These are phyloP conservation scores for Aspergillus sp. DNA, from an alignment of 2,329 filamentous ascomycete genomes.

Conservation along the genomic window DNA sequence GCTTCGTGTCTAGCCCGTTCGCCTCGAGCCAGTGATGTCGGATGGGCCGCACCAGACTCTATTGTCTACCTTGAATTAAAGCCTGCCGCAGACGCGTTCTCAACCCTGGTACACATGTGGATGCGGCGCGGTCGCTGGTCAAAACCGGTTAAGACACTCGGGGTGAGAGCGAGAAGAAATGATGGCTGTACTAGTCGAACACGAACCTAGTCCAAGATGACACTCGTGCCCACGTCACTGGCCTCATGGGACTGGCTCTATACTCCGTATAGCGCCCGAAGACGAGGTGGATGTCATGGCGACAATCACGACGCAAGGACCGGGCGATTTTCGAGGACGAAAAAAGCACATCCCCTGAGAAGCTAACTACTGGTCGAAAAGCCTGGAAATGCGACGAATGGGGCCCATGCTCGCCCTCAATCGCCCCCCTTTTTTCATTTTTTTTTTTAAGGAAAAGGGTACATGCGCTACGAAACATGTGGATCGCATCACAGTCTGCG, in stretches of 20 bases:
- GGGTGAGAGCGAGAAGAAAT: too few relatives aligned
- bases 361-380: background rate
- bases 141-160: too few relatives aligned
- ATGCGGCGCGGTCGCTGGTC: too few relatives aligned
- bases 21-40: too few relatives aligned
- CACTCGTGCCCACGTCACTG: background rate
- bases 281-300: background rate
- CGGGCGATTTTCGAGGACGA: background rate
- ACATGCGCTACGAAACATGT: background rate
- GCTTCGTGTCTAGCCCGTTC: too few relatives aligned
- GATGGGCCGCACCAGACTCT: too few relatives aligned
- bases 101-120: too few relatives aligned
- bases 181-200: too few relatives aligned
- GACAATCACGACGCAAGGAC: background rate
- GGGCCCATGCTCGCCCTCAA: background rate
- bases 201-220: too few relatives aligned
- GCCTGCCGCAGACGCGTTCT: too few relatives aligned
- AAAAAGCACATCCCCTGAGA: background rate
- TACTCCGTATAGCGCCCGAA: background rate
- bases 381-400: background rate
- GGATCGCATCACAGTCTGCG: background rate
- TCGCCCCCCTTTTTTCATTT: background rate
- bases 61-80: too few relatives aligned
- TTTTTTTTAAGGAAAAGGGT: background rate
- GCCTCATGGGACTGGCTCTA: too few relatives aligned